Evolutionary conservation across 257 asterid species (phyloP).

Genomic region (Solanum ahanhuiri): DNA sequence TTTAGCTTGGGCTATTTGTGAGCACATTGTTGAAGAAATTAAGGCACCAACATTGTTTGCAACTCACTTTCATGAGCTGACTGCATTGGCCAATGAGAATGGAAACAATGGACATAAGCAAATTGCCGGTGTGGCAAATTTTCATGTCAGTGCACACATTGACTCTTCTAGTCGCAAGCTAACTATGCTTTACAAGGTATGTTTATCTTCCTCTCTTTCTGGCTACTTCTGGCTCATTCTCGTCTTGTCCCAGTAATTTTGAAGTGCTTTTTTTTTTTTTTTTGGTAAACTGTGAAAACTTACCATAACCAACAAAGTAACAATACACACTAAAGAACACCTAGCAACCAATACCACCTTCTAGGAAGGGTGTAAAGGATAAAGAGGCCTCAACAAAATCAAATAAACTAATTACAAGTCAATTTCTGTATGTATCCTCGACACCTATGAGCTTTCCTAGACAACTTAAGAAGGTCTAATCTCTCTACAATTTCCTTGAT

Average conservation of each 20-base stretch:
- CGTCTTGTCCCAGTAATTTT: neutral
- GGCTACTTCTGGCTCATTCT: neutral
- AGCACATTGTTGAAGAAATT: slow-evolving; percentile 75
- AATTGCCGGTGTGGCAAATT: slow-evolving; percentile 65
- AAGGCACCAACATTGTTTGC: slow-evolving; percentile 93
- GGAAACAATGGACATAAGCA: slow-evolving; percentile 26
- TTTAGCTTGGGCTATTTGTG: slow-evolving; percentile 97
- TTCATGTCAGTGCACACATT: slow-evolving; percentile 94
- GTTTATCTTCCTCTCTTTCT: slow-evolving; percentile 4
- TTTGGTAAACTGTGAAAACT: no score
- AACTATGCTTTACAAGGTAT: slow-evolving; percentile 95
- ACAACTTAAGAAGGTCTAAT: no score
- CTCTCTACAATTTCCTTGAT: no score
- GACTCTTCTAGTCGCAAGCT: slow-evolving; percentile 81
- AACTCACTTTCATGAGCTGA: slow-evolving; percentile 97
- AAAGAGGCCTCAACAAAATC: no score
- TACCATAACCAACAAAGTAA: no score
- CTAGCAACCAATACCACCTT: no score
- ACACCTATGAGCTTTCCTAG: no score
- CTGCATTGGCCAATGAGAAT: slow-evolving; percentile 65
- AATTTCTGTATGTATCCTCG: no score
- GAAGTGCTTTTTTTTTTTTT: neutral
- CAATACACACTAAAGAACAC: no score
- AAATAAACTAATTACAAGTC: no score
- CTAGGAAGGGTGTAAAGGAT: no score